Evolutionary conservation across 768 basidiomycete species (phyloP), one percentile per base, ranked within the genome.

Genomic region (Boletus sp.): DNA sequence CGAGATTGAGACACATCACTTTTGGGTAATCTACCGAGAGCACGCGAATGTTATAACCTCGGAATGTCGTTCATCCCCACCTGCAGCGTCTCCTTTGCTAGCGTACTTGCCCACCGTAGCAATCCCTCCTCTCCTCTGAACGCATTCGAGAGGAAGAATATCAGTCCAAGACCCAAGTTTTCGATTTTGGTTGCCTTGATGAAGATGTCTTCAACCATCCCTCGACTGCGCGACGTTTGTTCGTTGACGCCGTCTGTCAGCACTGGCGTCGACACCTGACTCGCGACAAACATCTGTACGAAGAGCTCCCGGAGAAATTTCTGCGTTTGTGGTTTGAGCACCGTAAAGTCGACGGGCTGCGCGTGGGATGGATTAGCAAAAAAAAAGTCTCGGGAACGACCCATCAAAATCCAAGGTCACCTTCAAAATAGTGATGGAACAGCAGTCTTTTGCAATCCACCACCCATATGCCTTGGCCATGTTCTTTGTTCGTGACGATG

Each of bases 401-500:
- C 15, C 14, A 30, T 19, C 15, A 23, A 51, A 37, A 37, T 25
- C 29, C 37, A 23, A 23, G 3, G 70, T 53, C 53, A 95, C 95
- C 82, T 98, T 98, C 52, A 98, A 74, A 8, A 97, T 81, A 1
- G 82, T 77, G 43, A 98, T 73, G 23, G 83, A 77, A 29, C 90
- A 75, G 11, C 82, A 83, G 57, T 88, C 90, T 69, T 93, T 93
- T 5, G 92, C 89, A 39, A 97, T 82, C 84, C 91, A 93, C 93
- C 95, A 99, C 2, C 84, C 93, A 59, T 91, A 92, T 7, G 88
- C 88, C 61, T 80, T 83, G 13, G 95, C 94, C 6, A 93, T 74
- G 64, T 98, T 95, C 33, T 68, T 72, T 50, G 84, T 67, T 50
- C 86, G 81, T 19, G 80, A 75, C 5, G 76, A 69, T 11, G 87